These are phyloP conservation scores for Ogataea chonburiensis DNA, from an alignment of 805 yeast genomes.

Conservation along the genomic window DNA sequence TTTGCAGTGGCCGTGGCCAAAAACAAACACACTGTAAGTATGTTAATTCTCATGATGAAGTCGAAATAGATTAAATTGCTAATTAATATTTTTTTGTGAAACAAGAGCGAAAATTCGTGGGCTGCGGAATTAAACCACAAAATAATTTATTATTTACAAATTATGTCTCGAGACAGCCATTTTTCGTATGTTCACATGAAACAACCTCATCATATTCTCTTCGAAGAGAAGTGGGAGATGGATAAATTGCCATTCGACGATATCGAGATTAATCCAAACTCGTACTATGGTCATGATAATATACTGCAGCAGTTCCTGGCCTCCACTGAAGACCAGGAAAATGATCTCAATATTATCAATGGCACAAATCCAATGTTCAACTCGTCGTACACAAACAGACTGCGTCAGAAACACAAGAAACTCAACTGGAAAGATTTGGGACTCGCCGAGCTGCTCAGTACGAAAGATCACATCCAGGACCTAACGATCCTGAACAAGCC, in stretches of 20 bases:
- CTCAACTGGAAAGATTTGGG: constrained; percentile 35
- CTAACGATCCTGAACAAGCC: constrained; percentile 28
- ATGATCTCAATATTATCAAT: constrained; percentile 24
- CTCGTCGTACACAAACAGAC: constrained; percentile 28
- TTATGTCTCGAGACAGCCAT: constrained; percentile 31
- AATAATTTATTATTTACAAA: not conserved
- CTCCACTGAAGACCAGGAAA: constrained; percentile 29
- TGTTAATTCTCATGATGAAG: constrained; percentile 1
- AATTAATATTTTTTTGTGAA: constrained; percentile 4
- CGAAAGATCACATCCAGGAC: constrained; percentile 22
- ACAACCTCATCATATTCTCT: constrained; percentile 31
- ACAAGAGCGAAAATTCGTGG: constrained; percentile 1
- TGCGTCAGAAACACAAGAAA: constrained; percentile 27
- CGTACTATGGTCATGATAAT: constrained; percentile 22
- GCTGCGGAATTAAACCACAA: not conserved
- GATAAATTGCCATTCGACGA: constrained; percentile 35
- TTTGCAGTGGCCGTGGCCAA: constrained; percentile 13
- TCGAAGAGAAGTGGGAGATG: constrained; percentile 33
- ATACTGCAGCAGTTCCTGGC: constrained; percentile 30
- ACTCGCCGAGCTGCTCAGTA: constrained; percentile 22
- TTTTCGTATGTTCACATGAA: constrained; percentile 32
- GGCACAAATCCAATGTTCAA: constrained; percentile 30
- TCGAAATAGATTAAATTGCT: not conserved
- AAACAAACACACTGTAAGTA: constrained; percentile 6
- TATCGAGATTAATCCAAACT: constrained; percentile 28